Evolutionary conservation across 148 eudicot genomes (phyloP).

Genomic region (Persicaria maculosa): DNA sequence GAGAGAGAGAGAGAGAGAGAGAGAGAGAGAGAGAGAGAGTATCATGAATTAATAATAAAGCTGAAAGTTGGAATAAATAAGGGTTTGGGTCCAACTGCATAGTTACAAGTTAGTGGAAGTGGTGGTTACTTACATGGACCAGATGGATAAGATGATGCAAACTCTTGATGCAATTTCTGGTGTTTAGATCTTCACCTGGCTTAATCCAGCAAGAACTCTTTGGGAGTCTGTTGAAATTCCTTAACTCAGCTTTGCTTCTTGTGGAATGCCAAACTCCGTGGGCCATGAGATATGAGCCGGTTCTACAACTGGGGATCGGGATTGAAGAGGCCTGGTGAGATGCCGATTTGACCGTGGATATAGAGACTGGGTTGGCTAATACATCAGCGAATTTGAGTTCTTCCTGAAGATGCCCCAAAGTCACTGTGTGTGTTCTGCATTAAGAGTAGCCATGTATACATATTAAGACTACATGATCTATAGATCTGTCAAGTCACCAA

Average conservation of each 20-base stretch:
- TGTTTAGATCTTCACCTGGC: neutral
- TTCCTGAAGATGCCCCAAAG: slow-evolving; percentile 70
- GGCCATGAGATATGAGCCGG: slow-evolving; percentile 9
- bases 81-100: slow-evolving; percentile 23
- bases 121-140: slow-evolving; percentile 11
- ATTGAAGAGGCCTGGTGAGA: neutral
- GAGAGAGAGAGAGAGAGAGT: too few species aligned
- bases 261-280: slow-evolving; percentile 2
- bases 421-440: slow-evolving; percentile 80
- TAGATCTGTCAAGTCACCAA: neutral
- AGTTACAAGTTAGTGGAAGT: slow-evolving; percentile 17
- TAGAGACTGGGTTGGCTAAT: neutral
- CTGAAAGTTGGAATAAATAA: slow-evolving; percentile 10
- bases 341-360: neutral
- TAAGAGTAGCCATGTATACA: neutral
- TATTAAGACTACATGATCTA: neutral
- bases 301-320: neutral
- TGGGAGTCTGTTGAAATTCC: neutral
- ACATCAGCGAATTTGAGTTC: slow-evolving; percentile 70
- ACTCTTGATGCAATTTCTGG: slow-evolving; percentile 1
- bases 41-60: neutral
- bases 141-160: slow-evolving; percentile 12
- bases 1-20: too few species aligned
- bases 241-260: neutral
- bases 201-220: slow-evolving; percentile 9